Conservation (phyloP, 164 flowering plant species). For the Magnolia officinalis region DNA sequence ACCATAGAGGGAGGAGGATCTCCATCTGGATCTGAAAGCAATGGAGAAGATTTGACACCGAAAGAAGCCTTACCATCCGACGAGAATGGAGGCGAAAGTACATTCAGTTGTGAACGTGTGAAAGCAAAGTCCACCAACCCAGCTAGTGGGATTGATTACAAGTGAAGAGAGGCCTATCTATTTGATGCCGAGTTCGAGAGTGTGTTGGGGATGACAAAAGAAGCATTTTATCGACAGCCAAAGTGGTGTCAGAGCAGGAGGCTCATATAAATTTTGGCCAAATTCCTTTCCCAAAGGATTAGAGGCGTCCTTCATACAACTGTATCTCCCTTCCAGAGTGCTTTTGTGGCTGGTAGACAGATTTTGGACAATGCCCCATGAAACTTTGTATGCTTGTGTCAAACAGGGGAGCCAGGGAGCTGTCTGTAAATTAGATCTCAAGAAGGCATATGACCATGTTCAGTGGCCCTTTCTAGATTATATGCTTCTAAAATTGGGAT, state of each 20-base stretch:
- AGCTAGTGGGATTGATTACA: slow-evolving; percentile 79
- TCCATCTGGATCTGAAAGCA: slow-evolving; percentile 39
- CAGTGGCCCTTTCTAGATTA: too few relatives aligned
- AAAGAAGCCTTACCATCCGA: slow-evolving; percentile 42
- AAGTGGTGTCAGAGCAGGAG: slow-evolving; percentile 41
- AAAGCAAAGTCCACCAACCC: slow-evolving; percentile 79
- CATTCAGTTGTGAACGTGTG: slow-evolving; percentile 71
- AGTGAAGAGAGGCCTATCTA: slow-evolving; percentile 88
- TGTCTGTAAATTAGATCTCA: too few relatives aligned
- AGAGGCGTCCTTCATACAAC: too few relatives aligned
- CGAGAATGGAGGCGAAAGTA: slow-evolving; percentile 36
- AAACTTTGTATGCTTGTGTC: too few relatives aligned
- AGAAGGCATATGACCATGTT: too few relatives aligned
- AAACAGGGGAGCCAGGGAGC: too few relatives aligned
- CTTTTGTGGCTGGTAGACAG: too few relatives aligned
- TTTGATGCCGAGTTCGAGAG: slow-evolving; percentile 70
- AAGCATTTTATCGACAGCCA: slow-evolving; percentile 72
- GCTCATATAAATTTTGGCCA: too few relatives aligned
- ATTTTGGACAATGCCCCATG: too few relatives aligned
- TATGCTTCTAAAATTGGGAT: too few relatives aligned
- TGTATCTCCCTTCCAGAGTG: too few relatives aligned
- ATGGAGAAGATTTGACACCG: slow-evolving; percentile 39
- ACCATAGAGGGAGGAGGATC: slow-evolving; percentile 27
- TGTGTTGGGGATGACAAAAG: slow-evolving; percentile 72
- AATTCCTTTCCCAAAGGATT: too few relatives aligned